phyloP scores from a whole-genome alignment of 495 filamentous ascomycete genomes.

The Hapsidospora chrysogenum region DNA sequence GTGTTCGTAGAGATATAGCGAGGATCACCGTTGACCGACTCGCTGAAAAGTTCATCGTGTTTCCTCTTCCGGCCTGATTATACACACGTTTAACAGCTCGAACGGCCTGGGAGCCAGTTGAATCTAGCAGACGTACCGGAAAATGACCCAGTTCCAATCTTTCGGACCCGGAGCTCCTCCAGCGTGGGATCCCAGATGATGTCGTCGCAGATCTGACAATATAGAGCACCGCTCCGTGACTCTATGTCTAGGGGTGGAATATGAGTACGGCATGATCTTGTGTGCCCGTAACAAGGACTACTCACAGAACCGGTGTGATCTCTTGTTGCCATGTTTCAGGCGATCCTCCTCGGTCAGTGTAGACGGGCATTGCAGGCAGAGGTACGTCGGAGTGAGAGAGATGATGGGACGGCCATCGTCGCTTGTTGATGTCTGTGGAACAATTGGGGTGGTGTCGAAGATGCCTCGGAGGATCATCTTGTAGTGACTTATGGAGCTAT shows the following conservation, averaged over 20 bases:
- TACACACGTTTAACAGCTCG: not conserved
- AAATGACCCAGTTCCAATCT: slow-evolving; percentile 36
- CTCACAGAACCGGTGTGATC: slow-evolving; percentile 50
- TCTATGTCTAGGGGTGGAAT: slow-evolving; percentile 38
- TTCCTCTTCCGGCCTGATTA: slow-evolving; percentile 37
- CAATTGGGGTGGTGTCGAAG: slow-evolving; percentile 27
- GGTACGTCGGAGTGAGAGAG: slow-evolving; percentile 41
- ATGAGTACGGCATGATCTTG: slow-evolving; percentile 17
- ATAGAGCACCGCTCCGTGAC: slow-evolving; percentile 57
- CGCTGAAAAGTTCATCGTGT: slow-evolving; percentile 38
- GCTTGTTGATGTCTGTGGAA: slow-evolving; percentile 32
- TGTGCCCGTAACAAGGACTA: slow-evolving; percentile 1
- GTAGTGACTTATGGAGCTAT: slow-evolving; percentile 34
- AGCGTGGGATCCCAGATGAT: slow-evolving; percentile 77
- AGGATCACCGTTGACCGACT: slow-evolving; percentile 38
- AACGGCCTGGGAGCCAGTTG: not conserved
- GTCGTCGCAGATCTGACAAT: slow-evolving; percentile 71
- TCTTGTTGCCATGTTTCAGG: slow-evolving; percentile 37
- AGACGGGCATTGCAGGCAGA: slow-evolving; percentile 53
- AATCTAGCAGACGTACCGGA: slow-evolving; percentile 6
- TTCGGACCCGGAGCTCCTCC: slow-evolving; percentile 49
- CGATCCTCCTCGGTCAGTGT: slow-evolving; percentile 39
- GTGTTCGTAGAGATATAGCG: slow-evolving; percentile 43
- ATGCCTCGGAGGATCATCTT: slow-evolving; percentile 33
- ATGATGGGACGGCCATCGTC: slow-evolving; percentile 24